phyloP scores from a whole-genome alignment of 768 basidiomycete genomes.

The Psilocybe subaeruginosa region DNA sequence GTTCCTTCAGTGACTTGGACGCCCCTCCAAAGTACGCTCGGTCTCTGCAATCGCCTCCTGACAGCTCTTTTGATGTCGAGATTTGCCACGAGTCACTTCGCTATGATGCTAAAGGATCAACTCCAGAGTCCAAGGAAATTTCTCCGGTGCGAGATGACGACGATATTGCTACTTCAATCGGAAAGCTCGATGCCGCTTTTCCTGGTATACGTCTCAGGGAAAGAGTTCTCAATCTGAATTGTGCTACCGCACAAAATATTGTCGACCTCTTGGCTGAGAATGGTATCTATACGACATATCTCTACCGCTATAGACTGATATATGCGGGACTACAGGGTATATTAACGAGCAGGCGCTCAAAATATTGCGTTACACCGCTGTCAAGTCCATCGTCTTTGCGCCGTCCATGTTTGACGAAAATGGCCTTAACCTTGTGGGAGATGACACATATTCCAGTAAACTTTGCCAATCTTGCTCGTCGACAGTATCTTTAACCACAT shows the following conservation, averaged over 20 bases:
- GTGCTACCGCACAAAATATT: slow-evolving; percentile 44
- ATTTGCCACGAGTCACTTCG: slow-evolving; percentile 37
- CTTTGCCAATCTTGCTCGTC: slow-evolving; percentile 2
- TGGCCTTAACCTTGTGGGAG: slow-evolving; percentile 50
- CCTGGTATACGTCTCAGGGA: slow-evolving; percentile 53
- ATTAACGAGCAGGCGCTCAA: slow-evolving; percentile 49
- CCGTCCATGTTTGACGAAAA: slow-evolving; percentile 49
- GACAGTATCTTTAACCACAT: neutral
- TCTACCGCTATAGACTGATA: neutral
- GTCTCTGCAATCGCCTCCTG: slow-evolving; percentile 44
- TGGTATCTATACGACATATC: slow-evolving; percentile 25
- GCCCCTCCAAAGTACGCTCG: slow-evolving; percentile 46
- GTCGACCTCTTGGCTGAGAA: slow-evolving; percentile 40
- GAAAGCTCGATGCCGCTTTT: slow-evolving; percentile 42
- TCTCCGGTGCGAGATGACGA: neutral
- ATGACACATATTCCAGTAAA: slow-evolving; percentile 47
- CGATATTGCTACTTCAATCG: slow-evolving; percentile 36
- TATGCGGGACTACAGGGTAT: slow-evolving; percentile 36
- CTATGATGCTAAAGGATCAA: slow-evolving; percentile 20
- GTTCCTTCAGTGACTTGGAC: slow-evolving; percentile 42
- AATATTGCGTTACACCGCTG: slow-evolving; percentile 47
- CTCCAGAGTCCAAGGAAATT: slow-evolving; percentile 1
- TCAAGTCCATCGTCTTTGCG: slow-evolving; percentile 46
- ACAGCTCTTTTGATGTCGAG: slow-evolving; percentile 48
- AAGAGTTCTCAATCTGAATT: slow-evolving; percentile 33